Evolutionary conservation across 805 yeast genomes (phyloP), one percentile per base, ranked within the genome.

Genomic region (Blastobotrys peoriensis): DNA sequence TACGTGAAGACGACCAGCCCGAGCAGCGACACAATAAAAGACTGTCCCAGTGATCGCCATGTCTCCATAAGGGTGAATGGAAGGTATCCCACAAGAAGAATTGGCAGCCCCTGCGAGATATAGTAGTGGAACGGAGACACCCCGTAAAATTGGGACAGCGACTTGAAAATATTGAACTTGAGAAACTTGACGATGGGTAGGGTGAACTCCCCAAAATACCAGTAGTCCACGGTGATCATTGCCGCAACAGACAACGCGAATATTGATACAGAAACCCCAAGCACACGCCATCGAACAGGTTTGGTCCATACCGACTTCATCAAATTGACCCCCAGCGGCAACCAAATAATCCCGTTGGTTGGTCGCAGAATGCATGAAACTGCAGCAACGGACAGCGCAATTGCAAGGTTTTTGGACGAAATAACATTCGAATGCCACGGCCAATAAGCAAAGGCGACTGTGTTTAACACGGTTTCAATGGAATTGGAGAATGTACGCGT

Each of bases 401-500:
- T 46, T 2, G 62, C 49, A 41, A 67, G 64, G 2, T 49, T 43
- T 2, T 18, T 19, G 27, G 55, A 50, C 4, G 52, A 41, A 3
- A 62, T 47, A 4, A 38, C 41, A 25, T 55, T 59, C 2, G 38
- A 4, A 19, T 40, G 43, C 83, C 84, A 79, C 13, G 87, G 81
- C 95, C 95, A 85, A 58, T 70, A 74, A 13, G 73, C 68, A 39
- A 91, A 65, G 0, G 88, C 88, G 5, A 76, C 63, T 0, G 80
- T 69, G 0, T 93, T 84, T 43, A 88, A 58, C 1, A 75, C 70
- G 74, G 83, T 74, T 61, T 93, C 98, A 41, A 88, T 68, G 16
- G 84, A 77, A 57, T 91, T 93, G 41, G 94, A 78, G 59, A 93
- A 93, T 1, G 96, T 79, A 50, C 99, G 72, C 1, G 95, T 81